Base-by-base conservation (phyloP, 2,329 filamentous ascomycete genomes). In the Trichoderma simmonsii region DNA sequence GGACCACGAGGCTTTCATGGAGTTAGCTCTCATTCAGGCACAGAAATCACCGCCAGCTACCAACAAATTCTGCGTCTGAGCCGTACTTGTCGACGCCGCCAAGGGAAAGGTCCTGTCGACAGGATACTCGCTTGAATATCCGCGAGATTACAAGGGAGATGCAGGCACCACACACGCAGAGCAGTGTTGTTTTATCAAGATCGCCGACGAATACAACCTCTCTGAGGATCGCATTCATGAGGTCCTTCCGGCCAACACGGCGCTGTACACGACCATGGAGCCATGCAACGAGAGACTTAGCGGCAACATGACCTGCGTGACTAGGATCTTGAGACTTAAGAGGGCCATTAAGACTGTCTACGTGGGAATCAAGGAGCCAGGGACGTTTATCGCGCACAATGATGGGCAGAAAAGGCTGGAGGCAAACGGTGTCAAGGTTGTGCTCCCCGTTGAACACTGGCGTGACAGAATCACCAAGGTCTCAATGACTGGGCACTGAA, bases 391-490 rank as follows among this genome's bases (percentile, higher is more conserved):
- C 26, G 75, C 74, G 3, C 67, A 79, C 26, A 82, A 82, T 67
- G 74, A 78, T 57, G 75, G 80, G 59, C 68, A 77, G 67, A 51
- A 75, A 26, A 77, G 73, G 11, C 73, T 80, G 0, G 75, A 78
- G 51, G 71, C 57, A 8, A 71, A 72, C 2, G 78, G 79, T 12
- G 73, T 80, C 63, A 74, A 75, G 48, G 75, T 80, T 32, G 75
- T 77, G 15, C 75, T 71, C 24, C 76, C 73, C 43, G 68, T 92
- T 62, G 88, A 92, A 64, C 75, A 77, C 43, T 74, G 71, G 75
- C 72, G 36, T 75, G 84, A 85, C 36, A 86, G 88, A 73, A 92
- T 92, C 74, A 77, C 91, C 70, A 78, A 81, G 59, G 11, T 61
- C 30, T 61, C 59, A 61, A 61, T 61, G 59, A 6, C 11, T 61